A percentile compares a stretch with the other conserved stretches of the same genome.
phyloP scores from a whole-genome alignment of 352 stramenopile genomes.

The Pythium aquatile region DNA sequence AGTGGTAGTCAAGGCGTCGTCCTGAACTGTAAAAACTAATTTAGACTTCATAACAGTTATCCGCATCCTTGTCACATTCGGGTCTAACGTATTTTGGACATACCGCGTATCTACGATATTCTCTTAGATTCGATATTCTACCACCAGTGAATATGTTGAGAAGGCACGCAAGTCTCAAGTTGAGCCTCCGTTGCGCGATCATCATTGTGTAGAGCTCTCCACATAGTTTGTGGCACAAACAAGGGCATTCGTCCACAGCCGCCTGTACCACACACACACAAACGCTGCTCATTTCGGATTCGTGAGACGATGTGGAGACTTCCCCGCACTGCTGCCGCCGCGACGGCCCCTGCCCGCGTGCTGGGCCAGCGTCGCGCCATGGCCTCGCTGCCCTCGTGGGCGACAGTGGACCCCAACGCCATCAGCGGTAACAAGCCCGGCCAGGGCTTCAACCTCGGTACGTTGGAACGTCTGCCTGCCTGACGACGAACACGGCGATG shows the following conservation, averaged over 20 bases:
- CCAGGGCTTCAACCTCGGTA: conserved; percentile 89
- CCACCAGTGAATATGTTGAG: neutral
- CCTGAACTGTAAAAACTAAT: conserved; percentile 11
- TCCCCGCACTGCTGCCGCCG: conserved; percentile 2
- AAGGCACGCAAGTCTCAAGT: neutral
- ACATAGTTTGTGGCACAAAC: neutral
- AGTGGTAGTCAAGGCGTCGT: conserved; percentile 5
- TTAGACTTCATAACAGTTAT: conserved; percentile 5
- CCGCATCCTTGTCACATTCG: neutral
- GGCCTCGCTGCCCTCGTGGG: conserved; percentile 86
- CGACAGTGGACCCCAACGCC: conserved; percentile 86
- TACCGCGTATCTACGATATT: neutral
- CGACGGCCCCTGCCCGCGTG: conserved; percentile 29
- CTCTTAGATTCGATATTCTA: neutral
- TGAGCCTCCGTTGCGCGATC: conserved; percentile 5
- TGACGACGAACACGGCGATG: neutral
- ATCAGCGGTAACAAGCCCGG: conserved; percentile 79
- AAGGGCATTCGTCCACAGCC: neutral
- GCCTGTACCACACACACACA: neutral
- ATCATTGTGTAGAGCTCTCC: neutral
- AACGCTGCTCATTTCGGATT: neutral
- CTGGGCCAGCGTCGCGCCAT: conserved; percentile 38
- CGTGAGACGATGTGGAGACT: conserved; percentile 30
- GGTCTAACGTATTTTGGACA: too few relatives aligned
- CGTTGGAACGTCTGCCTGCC: conserved; percentile 9